Evolutionary conservation across 805 yeast species (phyloP), one percentile per base, ranked within the genome.

Genomic region (Sungouiella blattae): DNA sequence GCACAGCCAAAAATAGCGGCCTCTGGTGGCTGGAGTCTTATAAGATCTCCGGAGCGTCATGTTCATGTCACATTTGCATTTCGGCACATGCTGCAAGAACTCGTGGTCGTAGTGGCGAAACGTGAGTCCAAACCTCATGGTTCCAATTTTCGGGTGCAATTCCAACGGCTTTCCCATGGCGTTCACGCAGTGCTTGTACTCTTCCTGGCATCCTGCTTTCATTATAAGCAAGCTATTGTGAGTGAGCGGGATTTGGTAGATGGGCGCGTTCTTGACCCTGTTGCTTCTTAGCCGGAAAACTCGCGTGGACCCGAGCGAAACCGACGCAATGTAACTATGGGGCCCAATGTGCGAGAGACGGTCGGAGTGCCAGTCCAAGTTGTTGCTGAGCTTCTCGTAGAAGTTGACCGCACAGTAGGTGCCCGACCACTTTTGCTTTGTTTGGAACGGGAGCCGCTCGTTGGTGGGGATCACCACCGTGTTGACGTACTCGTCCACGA

Each of bases 151-250:
- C 0, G 73, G 69, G 43, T 81, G 81, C 0, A 60, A 44, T 12
- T 67, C 61, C 3, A 77, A 55, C 6, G 57, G 44, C 38, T 59
- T 59, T 5, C 57, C 52, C 26, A 69, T 57, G 1, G 78, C 64
- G 4, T 75, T 74, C 0, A 85, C 76, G 39, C 78, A 64, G 49
- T 86, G 95, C 48, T 78, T 83, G 52, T 60, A 85, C 33, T 74
- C 76, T 44, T 85, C 95, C 52, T 85, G 95, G 41, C 85, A 79
- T 0, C 87, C 87, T 1, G 87, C 83, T 40, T 80, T 78, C 94
- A 85, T 84, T 2, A 85, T 57, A 2, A 84, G 48, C 25, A 85
- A 53, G 6, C 85, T 70, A 49, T 85, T 85, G 53, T 85, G 88
- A 0, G 86, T 83, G 3, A 81, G 50, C n/a, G 78, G 81, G 1